Evolutionary conservation across 345 rosid genomes (phyloP).

Genomic region (Murraya koenigii): DNA sequence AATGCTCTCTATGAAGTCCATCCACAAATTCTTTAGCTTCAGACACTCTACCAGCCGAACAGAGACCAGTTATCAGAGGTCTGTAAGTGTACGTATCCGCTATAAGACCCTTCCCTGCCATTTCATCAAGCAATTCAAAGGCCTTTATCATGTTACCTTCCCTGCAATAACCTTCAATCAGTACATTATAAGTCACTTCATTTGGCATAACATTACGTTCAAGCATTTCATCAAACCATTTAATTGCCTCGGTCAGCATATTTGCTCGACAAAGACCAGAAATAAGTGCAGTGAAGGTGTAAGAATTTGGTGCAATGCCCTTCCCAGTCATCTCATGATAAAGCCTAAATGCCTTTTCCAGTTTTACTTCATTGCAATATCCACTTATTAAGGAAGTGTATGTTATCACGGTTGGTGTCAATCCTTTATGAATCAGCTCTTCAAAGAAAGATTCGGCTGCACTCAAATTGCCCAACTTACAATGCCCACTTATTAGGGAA

Average conservation of each 20-base stretch:
- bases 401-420: slow-evolving; percentile 69
- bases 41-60: slow-evolving; percentile 53
- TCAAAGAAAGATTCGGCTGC: slow-evolving; percentile 49
- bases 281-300: slow-evolving; percentile 71
- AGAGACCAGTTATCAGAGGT: slow-evolving; percentile 76
- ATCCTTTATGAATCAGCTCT: slow-evolving; percentile 57
- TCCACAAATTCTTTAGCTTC: slow-evolving; percentile 77
- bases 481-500: slow-evolving; percentile 74
- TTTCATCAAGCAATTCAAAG: slow-evolving; percentile 59
- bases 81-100: slow-evolving; percentile 87
- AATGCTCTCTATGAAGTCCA: slow-evolving; percentile 51
- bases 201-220: slow-evolving; percentile 55
- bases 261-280: slow-evolving; percentile 63
- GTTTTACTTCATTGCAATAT: slow-evolving; percentile 58
- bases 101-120: slow-evolving; percentile 63
- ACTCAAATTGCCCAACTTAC: slow-evolving; percentile 61
- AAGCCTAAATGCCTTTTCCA: slow-evolving; percentile 59
- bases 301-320: slow-evolving; percentile 59
- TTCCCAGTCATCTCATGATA: slow-evolving; percentile 86
- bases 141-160: slow-evolving; percentile 57
- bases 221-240: slow-evolving; percentile 62
- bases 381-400: slow-evolving; percentile 78
- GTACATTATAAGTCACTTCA: slow-evolving; percentile 76
- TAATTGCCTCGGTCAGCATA: slow-evolving; percentile 53
- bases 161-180: slow-evolving; percentile 74